Percentiles rank a stretch among this genome's conserved stretches.
phyloP scores from a whole-genome alignment of 148 eudicot genomes.

The Amaranthus cruentus region DNA sequence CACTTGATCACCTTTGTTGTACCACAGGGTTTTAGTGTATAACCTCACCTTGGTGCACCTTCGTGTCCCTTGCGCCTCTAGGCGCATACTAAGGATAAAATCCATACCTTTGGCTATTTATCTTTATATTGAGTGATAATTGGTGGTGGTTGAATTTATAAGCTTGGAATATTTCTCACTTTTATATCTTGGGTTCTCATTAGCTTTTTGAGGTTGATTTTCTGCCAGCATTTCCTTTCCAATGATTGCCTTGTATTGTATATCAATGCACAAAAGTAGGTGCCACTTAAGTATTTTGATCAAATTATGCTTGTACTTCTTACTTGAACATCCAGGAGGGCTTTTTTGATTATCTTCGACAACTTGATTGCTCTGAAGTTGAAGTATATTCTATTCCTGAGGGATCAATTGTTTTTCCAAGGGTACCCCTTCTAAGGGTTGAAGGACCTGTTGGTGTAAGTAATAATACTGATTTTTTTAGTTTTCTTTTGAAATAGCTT shows the following conservation, averaged over 20 bases:
- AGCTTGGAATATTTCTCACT: too few relatives aligned
- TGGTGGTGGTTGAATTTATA: neutral
- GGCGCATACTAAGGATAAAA: neutral
- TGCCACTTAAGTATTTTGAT: neutral
- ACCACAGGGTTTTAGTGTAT: too few relatives aligned
- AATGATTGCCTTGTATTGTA: neutral
- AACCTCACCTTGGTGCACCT: too few relatives aligned
- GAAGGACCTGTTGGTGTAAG: slow-evolving; percentile 96
- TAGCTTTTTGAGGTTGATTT: neutral
- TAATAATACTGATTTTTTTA: slow-evolving; percentile 11
- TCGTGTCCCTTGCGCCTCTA: too few relatives aligned
- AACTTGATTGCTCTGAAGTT: slow-evolving; percentile 84
- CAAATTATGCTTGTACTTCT: neutral
- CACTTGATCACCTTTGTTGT: too few relatives aligned
- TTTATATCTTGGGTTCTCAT: neutral
- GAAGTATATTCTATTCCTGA: slow-evolving; percentile 81
- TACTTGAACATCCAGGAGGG: slow-evolving; percentile 31
- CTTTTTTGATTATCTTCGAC: slow-evolving; percentile 75
- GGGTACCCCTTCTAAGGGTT: slow-evolving; percentile 80
- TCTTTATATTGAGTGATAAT: neutral
- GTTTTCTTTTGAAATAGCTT: neutral
- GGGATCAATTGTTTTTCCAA: slow-evolving; percentile 84
- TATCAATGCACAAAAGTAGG: neutral
- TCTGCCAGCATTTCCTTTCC: neutral
- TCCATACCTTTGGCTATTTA: neutral